These are phyloP conservation scores for Pterocarpus macrocarpus DNA, from an alignment of 306 rosid genomes.

Conservation along the genomic window DNA sequence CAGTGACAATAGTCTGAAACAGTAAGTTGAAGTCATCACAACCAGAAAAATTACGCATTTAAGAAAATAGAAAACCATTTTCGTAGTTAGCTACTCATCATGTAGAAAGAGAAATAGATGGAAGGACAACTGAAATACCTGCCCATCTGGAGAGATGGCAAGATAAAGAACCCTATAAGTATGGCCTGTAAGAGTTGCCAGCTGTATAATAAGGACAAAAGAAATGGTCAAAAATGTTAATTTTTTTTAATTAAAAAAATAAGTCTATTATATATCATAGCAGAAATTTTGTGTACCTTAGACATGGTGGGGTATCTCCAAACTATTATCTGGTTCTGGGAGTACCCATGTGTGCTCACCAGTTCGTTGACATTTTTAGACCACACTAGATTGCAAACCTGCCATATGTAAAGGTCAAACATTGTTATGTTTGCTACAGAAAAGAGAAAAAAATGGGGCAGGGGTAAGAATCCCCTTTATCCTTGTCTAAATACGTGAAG, in stretches of 20 bases:
- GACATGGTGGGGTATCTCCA: constrained; percentile 97
- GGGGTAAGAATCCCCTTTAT: background rate
- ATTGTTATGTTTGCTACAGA: constrained; percentile 3
- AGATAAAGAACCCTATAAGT: constrained; percentile 87
- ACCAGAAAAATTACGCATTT: constrained; percentile 21
- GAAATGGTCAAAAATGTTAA: constrained; percentile 1
- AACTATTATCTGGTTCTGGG: constrained; percentile 93
- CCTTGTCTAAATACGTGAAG: background rate
- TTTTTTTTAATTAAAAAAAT: background rate
- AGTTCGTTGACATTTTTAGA: constrained; percentile 93
- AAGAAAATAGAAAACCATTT: constrained; percentile 15
- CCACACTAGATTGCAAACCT: constrained; percentile 98
- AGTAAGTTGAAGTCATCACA: constrained; percentile 4
- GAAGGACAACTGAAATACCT: constrained; percentile 57
- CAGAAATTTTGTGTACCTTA: constrained; percentile 61
- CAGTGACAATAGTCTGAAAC: constrained; percentile 90
- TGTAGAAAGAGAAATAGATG: background rate
- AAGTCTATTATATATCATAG: constrained; percentile 4
- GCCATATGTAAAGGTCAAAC: constrained; percentile 38
- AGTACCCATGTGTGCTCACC: constrained; percentile 95
- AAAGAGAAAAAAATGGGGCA: background rate
- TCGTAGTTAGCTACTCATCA: background rate
- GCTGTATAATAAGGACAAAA: constrained; percentile 55
- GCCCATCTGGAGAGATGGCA: constrained; percentile 94
- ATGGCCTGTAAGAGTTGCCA: constrained; percentile 92